Evolutionary conservation across 257 asterid genomes (phyloP).

Genomic region (Phtheirospermum japonicum): DNA sequence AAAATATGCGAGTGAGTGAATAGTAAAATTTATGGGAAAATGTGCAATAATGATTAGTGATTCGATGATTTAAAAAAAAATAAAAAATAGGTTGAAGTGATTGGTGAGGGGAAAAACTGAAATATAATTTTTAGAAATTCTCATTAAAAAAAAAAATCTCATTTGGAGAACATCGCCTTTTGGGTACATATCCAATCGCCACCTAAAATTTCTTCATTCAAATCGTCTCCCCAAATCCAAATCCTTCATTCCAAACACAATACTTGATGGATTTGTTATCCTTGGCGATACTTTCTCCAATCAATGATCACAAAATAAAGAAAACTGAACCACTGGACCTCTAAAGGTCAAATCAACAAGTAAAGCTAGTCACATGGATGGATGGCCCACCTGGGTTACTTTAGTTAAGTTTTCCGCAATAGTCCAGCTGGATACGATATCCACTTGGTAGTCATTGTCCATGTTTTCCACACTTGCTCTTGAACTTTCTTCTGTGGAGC

Average conservation of each 20-base stretch:
- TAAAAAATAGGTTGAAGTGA: too few relatives aligned
- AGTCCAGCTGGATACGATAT: constrained; percentile 82
- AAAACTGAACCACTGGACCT: constrained; percentile 17
- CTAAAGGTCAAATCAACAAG: constrained; percentile 13
- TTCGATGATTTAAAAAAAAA: too few relatives aligned
- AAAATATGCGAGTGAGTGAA: too few relatives aligned
- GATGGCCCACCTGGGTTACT: constrained; percentile 65
- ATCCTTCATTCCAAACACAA: background rate
- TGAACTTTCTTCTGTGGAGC: constrained; percentile 46
- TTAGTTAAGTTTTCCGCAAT: constrained; percentile 75
- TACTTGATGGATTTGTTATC: too few relatives aligned
- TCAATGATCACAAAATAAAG: constrained; percentile 8
- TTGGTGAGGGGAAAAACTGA: too few relatives aligned
- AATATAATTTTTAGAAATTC: too few relatives aligned
- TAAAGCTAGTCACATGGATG: constrained; percentile 18
- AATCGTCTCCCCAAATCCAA: background rate
- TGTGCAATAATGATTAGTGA: too few relatives aligned
- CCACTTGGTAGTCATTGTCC: constrained; percentile 52
- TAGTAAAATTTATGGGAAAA: too few relatives aligned
- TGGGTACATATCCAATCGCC: too few relatives aligned
- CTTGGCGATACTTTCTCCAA: too few relatives aligned
- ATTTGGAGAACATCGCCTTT: too few relatives aligned
- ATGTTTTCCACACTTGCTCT: constrained; percentile 39
- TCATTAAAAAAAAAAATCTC: too few relatives aligned
- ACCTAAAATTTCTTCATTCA: background rate